These are phyloP conservation scores for Arachis monticola DNA, from an alignment of 331 rosid species.

Conservation along the genomic window DNA sequence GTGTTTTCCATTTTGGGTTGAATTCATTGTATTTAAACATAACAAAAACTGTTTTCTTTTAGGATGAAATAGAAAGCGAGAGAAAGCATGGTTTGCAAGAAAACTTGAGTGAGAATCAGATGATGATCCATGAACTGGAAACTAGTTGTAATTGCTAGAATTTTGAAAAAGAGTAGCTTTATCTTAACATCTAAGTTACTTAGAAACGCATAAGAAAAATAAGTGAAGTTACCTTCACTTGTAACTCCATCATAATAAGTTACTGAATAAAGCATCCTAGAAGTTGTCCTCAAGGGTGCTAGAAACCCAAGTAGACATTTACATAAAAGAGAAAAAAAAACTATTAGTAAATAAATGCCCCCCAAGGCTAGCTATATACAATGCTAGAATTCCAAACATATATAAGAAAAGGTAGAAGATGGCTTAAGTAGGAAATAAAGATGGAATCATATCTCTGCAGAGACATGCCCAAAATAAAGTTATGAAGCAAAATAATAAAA, in stretches of 20 bases:
- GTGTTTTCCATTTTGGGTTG: too few species aligned
- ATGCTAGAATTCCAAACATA: conserved; percentile 37
- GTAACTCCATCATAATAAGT: conserved; percentile 28
- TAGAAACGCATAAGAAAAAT: background rate
- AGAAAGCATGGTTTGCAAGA: background rate
- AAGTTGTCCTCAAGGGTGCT: conserved; percentile 41
- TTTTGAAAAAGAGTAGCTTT: background rate
- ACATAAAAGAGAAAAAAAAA: conserved; percentile 32
- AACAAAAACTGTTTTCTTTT: too few species aligned
- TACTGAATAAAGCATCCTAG: conserved; percentile 42
- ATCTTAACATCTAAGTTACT: background rate
- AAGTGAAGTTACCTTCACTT: conserved; percentile 45
- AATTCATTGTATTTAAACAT: too few species aligned
- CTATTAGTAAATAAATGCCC: conserved; percentile 49
- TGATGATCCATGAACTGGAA: background rate
- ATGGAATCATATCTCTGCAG: conserved; percentile 37
- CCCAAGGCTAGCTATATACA: conserved; percentile 56
- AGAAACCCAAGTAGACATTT: conserved; percentile 46
- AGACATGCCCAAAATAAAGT: conserved; percentile 31
- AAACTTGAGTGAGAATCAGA: background rate
- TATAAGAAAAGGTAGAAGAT: conserved; percentile 10
- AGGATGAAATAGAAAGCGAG: too few species aligned
- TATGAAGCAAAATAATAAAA: conserved; percentile 26
- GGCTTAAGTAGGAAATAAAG: conserved; percentile 22
- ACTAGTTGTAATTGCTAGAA: background rate